Evolutionary conservation across 768 basidiomycete genomes (phyloP).

Genomic region (Russula foetens): DNA sequence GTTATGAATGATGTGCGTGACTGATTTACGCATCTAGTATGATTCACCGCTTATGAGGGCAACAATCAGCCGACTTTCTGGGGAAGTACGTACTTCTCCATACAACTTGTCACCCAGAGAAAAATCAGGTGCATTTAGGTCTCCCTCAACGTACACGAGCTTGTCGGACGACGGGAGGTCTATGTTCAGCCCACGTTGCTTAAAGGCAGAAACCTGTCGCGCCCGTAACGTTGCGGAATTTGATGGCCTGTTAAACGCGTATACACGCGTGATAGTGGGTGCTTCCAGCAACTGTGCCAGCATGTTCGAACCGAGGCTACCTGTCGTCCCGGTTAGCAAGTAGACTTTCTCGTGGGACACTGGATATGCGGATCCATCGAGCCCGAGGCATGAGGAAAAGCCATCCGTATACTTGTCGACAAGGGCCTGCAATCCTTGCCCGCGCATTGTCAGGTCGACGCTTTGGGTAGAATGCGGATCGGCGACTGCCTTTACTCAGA

Average conservation of each 20-base stretch:
- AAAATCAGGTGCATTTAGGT: constrained; percentile 13
- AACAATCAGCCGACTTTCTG: neutral
- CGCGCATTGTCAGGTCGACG: neutral
- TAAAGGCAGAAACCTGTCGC: constrained; percentile 17
- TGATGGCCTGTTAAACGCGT: constrained; percentile 22
- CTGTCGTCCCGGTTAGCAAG: constrained; percentile 23
- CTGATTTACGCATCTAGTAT: constrained; percentile 6
- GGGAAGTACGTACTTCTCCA: constrained; percentile 10
- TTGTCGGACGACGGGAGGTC: constrained; percentile 16
- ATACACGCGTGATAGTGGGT: constrained; percentile 16
- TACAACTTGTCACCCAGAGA: constrained; percentile 9
- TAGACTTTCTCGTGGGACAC: constrained; percentile 6
- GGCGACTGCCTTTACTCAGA: constrained; percentile 1
- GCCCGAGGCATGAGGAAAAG: constrained; percentile 12
- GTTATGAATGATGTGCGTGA: constrained; percentile 22
- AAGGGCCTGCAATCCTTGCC: constrained; percentile 19
- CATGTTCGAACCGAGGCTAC: constrained; percentile 22
- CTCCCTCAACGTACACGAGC: constrained; percentile 22
- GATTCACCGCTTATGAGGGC: neutral
- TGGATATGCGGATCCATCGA: neutral
- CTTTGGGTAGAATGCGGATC: constrained; percentile 2
- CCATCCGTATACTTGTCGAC: constrained; percentile 20
- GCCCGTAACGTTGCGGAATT: constrained; percentile 1
- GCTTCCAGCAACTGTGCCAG: constrained; percentile 18
- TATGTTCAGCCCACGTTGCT: constrained; percentile 19